Evolutionary conservation across 768 basidiomycete genomes (phyloP), one percentile per base, ranked within the genome.

Genomic region (Leccinum boreale): DNA sequence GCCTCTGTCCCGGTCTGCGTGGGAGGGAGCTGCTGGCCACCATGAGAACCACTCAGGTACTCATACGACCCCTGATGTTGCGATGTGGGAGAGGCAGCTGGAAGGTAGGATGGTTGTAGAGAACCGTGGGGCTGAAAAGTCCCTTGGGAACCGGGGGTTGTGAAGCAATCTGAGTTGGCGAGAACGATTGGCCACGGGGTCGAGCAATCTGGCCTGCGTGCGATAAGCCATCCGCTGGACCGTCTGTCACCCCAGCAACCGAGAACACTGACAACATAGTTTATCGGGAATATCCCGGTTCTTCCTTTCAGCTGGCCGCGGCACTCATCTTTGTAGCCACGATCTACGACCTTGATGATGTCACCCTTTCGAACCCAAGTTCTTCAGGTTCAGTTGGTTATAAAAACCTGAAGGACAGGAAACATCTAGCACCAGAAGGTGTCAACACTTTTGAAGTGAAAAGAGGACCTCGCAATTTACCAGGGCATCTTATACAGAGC

Each of bases 311-410:
- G 72, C 64, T 97, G 94, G 1, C 96, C 96, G 21, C 92, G 76
- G 92, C 94, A 98, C 96, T 96, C 98, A 69, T 97, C 94, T 65
- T 92, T 89, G 73, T 96, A 96, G 23, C 88, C 89, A 24, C 92
- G 84, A 70, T 97, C 94, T 19, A 97, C 86, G 14, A 98, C 95
- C 67, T 94, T 93, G 77, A 98, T 94, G 48, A 96, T 79, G 62
- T 97, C 95, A 2, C 94, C 96, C 62, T 89, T 53, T 92, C 88
- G 67, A 98, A 96, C 1, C 87, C 85, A 2, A 98, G 81, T 69
- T 98, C 96, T 11, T 93, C 94, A 0, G 86, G 81, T 65, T 95
- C 92, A 0, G 88, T 85, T 0, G 10, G 29, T 29, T 29, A 29
- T 29, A 29, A 29, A 29, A 10, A 10, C 29, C 33, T 87, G 11